Conservation (phyloP, 2,329 filamentous ascomycete species). For the Lasiodiplodia gonubiensis region DNA sequence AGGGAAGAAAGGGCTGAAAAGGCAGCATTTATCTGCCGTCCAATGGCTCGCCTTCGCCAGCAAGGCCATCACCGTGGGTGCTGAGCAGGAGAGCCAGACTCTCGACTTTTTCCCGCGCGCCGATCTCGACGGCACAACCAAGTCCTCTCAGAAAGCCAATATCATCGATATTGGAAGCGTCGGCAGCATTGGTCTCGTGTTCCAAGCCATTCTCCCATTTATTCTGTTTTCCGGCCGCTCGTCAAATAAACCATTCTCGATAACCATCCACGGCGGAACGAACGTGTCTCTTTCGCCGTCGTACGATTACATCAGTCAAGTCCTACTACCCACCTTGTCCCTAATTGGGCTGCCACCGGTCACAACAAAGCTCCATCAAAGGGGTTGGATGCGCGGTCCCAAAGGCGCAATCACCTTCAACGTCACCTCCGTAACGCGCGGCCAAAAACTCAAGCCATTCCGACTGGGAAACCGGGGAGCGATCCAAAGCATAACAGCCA, state of each 20-base stretch:
- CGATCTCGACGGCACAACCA: constrained; percentile 37
- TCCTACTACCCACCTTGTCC: constrained; percentile 60
- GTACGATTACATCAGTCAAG: constrained; percentile 62
- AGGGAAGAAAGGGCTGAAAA: constrained; percentile 61
- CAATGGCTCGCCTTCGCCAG: constrained; percentile 59
- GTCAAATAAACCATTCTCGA: constrained; percentile 10
- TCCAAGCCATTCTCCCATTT: constrained; percentile 66
- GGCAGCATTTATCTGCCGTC: constrained; percentile 62
- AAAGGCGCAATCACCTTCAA: constrained; percentile 58
- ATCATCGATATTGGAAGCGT: constrained; percentile 45
- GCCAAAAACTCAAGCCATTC: constrained; percentile 44
- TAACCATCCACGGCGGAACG: constrained; percentile 63
- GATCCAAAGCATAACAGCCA: constrained; percentile 41
- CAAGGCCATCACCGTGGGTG: constrained; percentile 50
- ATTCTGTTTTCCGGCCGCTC: constrained; percentile 52
- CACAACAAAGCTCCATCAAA: constrained; percentile 41
- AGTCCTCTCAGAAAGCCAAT: constrained; percentile 48
- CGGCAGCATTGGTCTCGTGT: constrained; percentile 61
- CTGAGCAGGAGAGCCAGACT: constrained; percentile 50
- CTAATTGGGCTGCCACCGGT: constrained; percentile 58
- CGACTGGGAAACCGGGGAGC: constrained; percentile 38
- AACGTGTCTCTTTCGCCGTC: constrained; percentile 62
- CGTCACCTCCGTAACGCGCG: constrained; percentile 49
- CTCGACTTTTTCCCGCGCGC: constrained; percentile 47
- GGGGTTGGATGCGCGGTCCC: constrained; percentile 36